These are phyloP conservation scores for Peniophora sp. DNA, from an alignment of 1,284 basidiomycete species.

Conservation along the genomic window DNA sequence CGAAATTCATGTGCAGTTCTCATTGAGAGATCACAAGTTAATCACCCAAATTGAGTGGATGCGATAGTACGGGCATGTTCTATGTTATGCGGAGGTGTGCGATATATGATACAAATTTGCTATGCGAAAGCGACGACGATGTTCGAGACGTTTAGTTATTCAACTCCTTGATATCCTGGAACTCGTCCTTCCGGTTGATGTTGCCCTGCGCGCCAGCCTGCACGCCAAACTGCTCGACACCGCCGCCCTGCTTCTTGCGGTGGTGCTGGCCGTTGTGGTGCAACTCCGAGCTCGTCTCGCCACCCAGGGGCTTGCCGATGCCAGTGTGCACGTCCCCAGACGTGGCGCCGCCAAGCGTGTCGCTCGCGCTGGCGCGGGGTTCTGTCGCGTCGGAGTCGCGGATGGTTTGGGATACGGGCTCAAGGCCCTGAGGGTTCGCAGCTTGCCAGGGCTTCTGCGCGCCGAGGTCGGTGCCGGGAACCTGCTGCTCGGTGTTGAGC, in stretches of 20 bases:
- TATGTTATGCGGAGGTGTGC: too few species aligned
- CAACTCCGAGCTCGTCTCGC: conserved; percentile 23
- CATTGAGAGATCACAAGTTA: too few species aligned
- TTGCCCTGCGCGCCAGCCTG: neutral
- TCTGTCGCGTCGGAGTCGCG: neutral
- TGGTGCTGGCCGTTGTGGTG: conserved; percentile 23
- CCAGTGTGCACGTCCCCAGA: conserved; percentile 24
- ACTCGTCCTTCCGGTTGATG: neutral
- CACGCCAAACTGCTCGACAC: neutral
- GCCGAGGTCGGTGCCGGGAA: neutral
- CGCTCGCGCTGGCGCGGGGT: neutral
- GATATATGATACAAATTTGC: too few species aligned
- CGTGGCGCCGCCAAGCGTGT: conserved; percentile 18
- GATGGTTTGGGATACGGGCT: neutral
- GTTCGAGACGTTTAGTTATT: too few species aligned
- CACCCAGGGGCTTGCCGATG: conserved; percentile 22
- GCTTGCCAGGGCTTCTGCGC: conserved; percentile 1
- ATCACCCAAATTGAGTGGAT: too few species aligned
- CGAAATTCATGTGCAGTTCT: too few species aligned
- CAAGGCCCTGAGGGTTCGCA: neutral
- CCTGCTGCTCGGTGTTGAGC: conserved; percentile 1
- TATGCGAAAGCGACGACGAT: too few species aligned
- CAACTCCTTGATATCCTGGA: too few species aligned
- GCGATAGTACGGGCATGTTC: too few species aligned
- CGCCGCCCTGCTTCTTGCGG: conserved; percentile 17